Conservation (phyloP, 805 yeast genomes). For the Pachysolen tannophilus region DNA sequence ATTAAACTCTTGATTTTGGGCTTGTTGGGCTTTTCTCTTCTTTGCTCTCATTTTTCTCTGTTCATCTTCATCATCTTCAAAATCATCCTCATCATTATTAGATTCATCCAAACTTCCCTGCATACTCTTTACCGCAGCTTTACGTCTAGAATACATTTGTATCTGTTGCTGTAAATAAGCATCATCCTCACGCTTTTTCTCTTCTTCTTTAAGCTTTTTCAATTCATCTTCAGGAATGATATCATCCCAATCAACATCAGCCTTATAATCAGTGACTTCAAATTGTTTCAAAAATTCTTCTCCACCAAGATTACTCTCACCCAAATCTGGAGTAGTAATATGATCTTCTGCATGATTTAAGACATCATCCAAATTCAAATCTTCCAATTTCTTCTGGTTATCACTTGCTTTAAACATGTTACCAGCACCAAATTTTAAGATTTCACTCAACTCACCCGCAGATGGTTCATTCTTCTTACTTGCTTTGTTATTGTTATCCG, state of each 20-base stretch:
- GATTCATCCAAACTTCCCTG: slow-evolving; percentile 22
- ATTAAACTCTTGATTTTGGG: slow-evolving; percentile 37
- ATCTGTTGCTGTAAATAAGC: slow-evolving; percentile 83
- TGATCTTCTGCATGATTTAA: slow-evolving; percentile 97
- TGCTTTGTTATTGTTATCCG: slow-evolving; percentile 58
- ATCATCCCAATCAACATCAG: slow-evolving; percentile 98
- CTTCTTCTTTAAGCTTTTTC: slow-evolving; percentile 82
- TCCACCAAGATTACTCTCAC: slow-evolving; percentile 96
- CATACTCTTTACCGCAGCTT: slow-evolving; percentile 61
- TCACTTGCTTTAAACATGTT: slow-evolving; percentile 95
- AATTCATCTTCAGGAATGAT: slow-evolving; percentile 95
- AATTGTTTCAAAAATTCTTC: slow-evolving; percentile 96
- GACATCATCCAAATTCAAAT: slow-evolving; percentile 91
- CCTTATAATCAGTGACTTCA: slow-evolving; percentile 97
- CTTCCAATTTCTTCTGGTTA: slow-evolving; percentile 92
- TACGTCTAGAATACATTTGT: slow-evolving; percentile 76
- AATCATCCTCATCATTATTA: slow-evolving; percentile 32
- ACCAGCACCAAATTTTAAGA: slow-evolving; percentile 96
- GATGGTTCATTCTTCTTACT: slow-evolving; percentile 65
- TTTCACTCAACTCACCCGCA: slow-evolving; percentile 80
- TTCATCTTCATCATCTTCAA: slow-evolving; percentile 29
- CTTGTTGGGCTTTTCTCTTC: slow-evolving; percentile 20
- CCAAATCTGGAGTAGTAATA: slow-evolving; percentile 89
- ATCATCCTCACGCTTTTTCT: slow-evolving; percentile 79
- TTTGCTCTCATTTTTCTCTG: slow-evolving; percentile 28